phyloP scores from a whole-genome alignment of 352 stramenopile species.

The Globisporangium nunn region DNA sequence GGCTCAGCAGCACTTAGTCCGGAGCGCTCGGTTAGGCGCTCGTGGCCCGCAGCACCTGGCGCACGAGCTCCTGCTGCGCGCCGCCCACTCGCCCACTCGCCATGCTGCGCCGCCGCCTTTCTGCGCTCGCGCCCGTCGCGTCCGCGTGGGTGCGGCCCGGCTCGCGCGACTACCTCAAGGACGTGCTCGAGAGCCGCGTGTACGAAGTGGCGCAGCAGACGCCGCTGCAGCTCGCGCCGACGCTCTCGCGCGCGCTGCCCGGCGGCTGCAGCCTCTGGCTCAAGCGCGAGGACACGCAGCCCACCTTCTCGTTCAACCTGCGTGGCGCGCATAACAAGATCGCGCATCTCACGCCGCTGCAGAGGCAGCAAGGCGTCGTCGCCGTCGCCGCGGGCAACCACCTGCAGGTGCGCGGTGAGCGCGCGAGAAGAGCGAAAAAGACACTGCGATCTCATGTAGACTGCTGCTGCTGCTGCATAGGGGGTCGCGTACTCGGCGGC shows the following conservation, averaged over 20 bases:
- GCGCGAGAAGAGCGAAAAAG: neutral
- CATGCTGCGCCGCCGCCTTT: conserved; percentile 37
- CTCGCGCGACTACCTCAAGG: conserved; percentile 68
- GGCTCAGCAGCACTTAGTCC: no score
- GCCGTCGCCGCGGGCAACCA: conserved; percentile 92
- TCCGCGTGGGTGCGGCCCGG: conserved; percentile 58
- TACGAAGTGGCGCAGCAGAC: conserved; percentile 81
- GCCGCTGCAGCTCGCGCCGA: conserved; percentile 49
- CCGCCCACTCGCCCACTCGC: neutral
- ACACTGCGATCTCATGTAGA: neutral
- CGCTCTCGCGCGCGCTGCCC: conserved; percentile 46
- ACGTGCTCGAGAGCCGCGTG: conserved; percentile 75
- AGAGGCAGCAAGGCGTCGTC: conserved; percentile 79
- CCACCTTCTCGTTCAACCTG: conserved; percentile 98
- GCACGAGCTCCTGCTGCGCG: neutral
- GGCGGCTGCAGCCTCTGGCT: conserved; percentile 70
- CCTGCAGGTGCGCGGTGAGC: conserved; percentile 60
- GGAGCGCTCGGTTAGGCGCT: no score
- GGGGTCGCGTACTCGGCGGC: conserved; percentile 93
- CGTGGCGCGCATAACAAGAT: conserved; percentile 99
- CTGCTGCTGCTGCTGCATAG: conserved; percentile 4
- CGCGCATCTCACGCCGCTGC: conserved; percentile 78
- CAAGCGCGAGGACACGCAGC: conserved; percentile 97
- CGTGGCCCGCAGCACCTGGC: no score
- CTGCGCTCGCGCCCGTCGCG: conserved; percentile 16